Conservation (phyloP, 208 protist species). For the Leishmania arabica region DNA sequence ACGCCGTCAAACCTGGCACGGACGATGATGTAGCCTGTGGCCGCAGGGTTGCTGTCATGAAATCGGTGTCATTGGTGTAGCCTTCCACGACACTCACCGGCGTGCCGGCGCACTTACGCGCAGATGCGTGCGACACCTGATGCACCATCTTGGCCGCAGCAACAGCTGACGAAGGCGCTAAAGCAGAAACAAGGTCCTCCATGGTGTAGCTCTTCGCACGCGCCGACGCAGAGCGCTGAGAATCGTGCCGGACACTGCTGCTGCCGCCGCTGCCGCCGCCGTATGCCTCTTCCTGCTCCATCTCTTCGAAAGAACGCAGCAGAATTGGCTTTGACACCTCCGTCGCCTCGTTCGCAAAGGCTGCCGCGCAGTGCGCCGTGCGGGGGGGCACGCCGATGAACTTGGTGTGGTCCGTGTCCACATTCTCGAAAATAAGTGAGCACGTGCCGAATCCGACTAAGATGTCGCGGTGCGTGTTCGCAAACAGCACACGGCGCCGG, state of each 20-base stretch:
- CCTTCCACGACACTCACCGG: not conserved
- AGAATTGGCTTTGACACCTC: constrained; percentile 49
- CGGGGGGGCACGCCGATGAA: constrained; percentile 26
- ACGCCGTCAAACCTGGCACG: not conserved
- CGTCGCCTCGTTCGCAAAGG: constrained; percentile 43
- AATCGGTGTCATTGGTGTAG: not conserved
- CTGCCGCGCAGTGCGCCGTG: constrained; percentile 37
- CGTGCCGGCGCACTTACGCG: not conserved
- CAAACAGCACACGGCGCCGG: constrained; percentile 63
- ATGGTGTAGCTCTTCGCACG: not conserved
- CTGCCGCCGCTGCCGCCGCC: not conserved
- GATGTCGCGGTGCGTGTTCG: constrained; percentile 72
- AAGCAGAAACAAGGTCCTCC: not conserved
- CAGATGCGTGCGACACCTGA: not conserved
- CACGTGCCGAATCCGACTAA: constrained; percentile 69
- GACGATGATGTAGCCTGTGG: not conserved
- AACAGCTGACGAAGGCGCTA: not conserved
- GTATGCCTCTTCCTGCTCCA: constrained; percentile 3
- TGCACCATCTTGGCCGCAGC: too few relatives aligned
- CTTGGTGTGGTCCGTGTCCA: constrained; percentile 42
- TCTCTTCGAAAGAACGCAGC: constrained; percentile 30
- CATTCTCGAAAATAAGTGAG: constrained; percentile 57
- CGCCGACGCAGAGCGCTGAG: not conserved
- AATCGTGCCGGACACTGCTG: not conserved
- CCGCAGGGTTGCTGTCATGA: not conserved